Base-by-base conservation (phyloP, 23 red algal species). In the Gracilaria vermiculophylla region DNA sequence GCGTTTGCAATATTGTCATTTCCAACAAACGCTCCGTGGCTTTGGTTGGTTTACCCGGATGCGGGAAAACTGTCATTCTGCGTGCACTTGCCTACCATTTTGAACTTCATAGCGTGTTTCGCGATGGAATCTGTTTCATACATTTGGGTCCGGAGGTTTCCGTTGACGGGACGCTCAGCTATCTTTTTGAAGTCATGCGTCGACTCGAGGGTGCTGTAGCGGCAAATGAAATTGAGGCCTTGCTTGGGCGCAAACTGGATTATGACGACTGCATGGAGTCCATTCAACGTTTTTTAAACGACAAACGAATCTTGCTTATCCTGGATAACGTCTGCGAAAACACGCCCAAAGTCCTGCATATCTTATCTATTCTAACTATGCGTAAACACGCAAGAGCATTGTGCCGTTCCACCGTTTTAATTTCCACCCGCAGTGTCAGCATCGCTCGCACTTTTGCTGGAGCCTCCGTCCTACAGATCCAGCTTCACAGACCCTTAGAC, bases 11-110 rank as follows among this genome's bases (percentile, higher is more conserved):
- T 53, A 39, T 76, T 20, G 43, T 88, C 69, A 42, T 88, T 13
- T 72, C 40, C 11, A 56, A 61, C 36, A 60, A 58, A 43, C 67
- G 84, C 14, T 49, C 70, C 5, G 67, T 88, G 33, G 35, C 69
- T 51, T 19, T 88, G 12, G 52, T 77, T 23, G 84, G 84, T 17
- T 50, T 88, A 28, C 84, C 84, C 47, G 84, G 84, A n/a, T 44
- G 48, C n/a, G 84, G 84, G 2, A 88, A 88, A 58, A 88, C 84
- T 50, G 84, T 88, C 48, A 47, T 77, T 37, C 40, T 88, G 67
- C 84, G 84, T 5, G 66, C 41, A 36, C 62, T 88, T 7, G 84
- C 84, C 1, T 62, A 76, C 66, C 31, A 88, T 45, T 19, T 39
- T 19, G 72, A 39, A 40, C 35, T 88, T 41, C 49, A 61, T 3